Evolutionary conservation across 1,284 basidiomycete species (phyloP).

Genomic region (Naganishia liquefaciens): DNA sequence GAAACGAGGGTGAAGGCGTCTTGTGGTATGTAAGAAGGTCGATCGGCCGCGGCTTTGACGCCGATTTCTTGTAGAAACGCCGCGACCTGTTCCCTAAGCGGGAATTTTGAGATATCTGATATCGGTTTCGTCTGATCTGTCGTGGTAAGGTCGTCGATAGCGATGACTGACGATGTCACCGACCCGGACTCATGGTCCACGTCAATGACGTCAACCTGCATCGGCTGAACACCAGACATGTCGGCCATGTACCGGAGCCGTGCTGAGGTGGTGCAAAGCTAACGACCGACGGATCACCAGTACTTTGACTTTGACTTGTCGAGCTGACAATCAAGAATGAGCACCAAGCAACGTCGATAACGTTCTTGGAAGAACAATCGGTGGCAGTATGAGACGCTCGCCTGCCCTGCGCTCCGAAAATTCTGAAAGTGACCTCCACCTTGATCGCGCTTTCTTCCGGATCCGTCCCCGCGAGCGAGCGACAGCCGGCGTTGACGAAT

Average conservation of each 20-base stretch:
- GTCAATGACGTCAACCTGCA: slow-evolving; percentile 30
- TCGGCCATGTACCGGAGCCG: neutral
- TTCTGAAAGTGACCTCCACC: neutral
- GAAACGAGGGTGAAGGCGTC: slow-evolving; percentile 18
- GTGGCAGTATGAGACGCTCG: neutral
- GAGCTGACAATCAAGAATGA: neutral
- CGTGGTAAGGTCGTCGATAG: slow-evolving; percentile 15
- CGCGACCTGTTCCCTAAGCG: slow-evolving; percentile 12
- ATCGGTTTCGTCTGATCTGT: neutral
- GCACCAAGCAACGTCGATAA: neutral
- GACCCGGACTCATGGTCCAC: slow-evolving; percentile 23
- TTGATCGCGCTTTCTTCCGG: neutral
- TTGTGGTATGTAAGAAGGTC: slow-evolving; percentile 13
- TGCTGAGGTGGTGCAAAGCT: slow-evolving; percentile 19
- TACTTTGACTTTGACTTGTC: slow-evolving; percentile 21
- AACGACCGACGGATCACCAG: slow-evolving; percentile 17
- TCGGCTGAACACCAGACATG: slow-evolving; percentile 28
- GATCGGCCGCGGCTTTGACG: slow-evolving; percentile 9
- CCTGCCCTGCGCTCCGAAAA: neutral
- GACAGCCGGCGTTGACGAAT: neutral
- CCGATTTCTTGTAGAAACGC: slow-evolving; percentile 21
- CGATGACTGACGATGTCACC: slow-evolving; percentile 14
- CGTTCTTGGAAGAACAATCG: neutral
- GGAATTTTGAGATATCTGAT: slow-evolving; percentile 12
- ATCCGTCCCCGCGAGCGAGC: neutral